Evolutionary conservation across 176 grass and related monocot species (phyloP).

Genomic region (Puya raimondii): DNA sequence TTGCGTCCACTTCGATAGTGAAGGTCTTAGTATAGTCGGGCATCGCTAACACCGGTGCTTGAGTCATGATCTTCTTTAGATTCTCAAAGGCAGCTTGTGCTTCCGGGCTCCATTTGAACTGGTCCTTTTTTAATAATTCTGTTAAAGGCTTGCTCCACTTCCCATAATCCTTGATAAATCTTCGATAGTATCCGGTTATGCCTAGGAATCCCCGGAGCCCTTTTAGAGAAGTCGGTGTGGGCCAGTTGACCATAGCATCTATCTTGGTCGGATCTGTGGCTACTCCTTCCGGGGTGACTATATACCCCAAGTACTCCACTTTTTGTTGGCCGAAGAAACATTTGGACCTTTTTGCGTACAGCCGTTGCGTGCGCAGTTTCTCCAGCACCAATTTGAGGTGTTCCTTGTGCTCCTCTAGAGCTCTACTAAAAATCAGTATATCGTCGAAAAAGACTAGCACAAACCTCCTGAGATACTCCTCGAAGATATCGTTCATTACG

Average conservation of each 20-base stretch:
- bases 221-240: background rate
- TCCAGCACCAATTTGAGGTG: background rate
- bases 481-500: background rate
- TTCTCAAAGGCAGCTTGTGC: too few species aligned
- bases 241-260: background rate
- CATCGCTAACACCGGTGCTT: too few species aligned
- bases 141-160: background rate
- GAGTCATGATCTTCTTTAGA: too few species aligned
- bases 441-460: background rate
- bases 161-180: background rate
- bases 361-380: background rate
- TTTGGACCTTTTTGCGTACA: background rate
- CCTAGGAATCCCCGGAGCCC: background rate
- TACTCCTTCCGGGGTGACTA: background rate
- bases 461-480: background rate
- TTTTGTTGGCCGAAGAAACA: background rate
- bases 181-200: background rate
- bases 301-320: background rate
- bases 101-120: background rate
- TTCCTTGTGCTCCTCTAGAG: background rate
- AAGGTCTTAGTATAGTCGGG: too few species aligned
- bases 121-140: background rate
- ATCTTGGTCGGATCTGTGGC: background rate
- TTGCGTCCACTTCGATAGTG: too few species aligned
- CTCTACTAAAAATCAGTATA: background rate